Evolutionary conservation across 768 basidiomycete genomes (phyloP), one percentile per base, ranked within the genome.

Genomic region (Psilocybe cyanescens): DNA sequence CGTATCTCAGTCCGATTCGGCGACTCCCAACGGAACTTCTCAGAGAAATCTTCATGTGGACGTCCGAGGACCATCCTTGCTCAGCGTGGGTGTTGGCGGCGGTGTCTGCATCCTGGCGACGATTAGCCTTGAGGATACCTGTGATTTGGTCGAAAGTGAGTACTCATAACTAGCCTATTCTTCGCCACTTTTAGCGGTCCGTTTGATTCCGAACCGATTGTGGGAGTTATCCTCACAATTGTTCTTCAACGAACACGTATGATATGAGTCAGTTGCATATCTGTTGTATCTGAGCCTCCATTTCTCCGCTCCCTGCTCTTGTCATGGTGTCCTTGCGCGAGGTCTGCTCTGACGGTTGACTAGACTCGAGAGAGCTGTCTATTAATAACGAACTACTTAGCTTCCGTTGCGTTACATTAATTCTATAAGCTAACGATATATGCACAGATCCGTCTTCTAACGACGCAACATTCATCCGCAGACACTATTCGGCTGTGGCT

Each of bases 401-500:
- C 60, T 62, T 16, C 41, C 14, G 41, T 14, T 35, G 33, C 19
- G 52, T 47, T 29, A 52, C 11, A 37, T 50, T 53, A 41, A 59
- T 61, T 24, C 59, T 59, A 55, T 35, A 31, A 55, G 53, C 50
- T 63, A 56, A 56, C 57, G 49, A 44, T 29, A 52, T 64, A 55
- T 67, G 46, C 71, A 53, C 55, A 90, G 90, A 90, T 93, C 66
- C 89, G 90, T 17, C 83, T 93, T 45, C 77, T 87, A 47, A 91
- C 91, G 19, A 87, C 83, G 30, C 88, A 86, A 61, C 79, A 83
- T 44, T 79, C 88, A 8, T 90, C 90, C 30, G 84, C 91, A 29
- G 91, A 94, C 68, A 91, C 88, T 4, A 84, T 94, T 52, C 87
- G 92, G 7, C 80, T 94, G 9, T 94, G 92, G 91, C 80, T 94